Evolutionary conservation across 2,329 filamentous ascomycete genomes (phyloP), one percentile per base, ranked within the genome.

Genomic region (Arthrinium phaeospermum): DNA sequence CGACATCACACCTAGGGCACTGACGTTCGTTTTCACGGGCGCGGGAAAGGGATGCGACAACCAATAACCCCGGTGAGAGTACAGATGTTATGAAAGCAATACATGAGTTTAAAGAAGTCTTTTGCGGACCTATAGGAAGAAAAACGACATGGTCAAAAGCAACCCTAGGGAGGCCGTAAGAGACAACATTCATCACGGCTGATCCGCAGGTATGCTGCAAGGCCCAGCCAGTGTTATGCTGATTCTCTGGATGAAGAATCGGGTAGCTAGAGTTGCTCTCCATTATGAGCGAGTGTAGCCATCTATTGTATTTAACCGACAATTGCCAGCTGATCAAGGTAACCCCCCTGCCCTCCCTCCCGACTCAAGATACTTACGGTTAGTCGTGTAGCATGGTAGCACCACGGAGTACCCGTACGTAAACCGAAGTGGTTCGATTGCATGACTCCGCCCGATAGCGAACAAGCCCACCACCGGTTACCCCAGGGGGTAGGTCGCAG

Each of bases 1-100:
- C 68, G 71, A 70, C 71, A 72, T 72, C 30, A 61, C 53, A 61
- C 53, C n/a, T n/a, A 45, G 6, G 24, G 14, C 14, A 5, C 24
- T 53, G 30, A 14, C 22, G 30, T 12, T 37, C 3, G n/a, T 67
- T 3, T 22, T n/a, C 30, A 67, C 34, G 61, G 5, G 16, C n/a
- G n/a, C 5, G 44, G 44, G 16, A 3, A 44, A 44, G 16, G 7
- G 61, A n/a, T 34, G 30, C n/a, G 5, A 19, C 61, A 14, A 67
- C 61, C 34, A 44, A 24, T 34, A 7, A 44, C 61, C 41, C 41
- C 61, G 10, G 12, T 4, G 10, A 24, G 19, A 5, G 51, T 16
- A 16, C 51, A 67, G 64, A 19, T 19, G 16, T 27, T 14, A 67
- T 2, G 64, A n/a, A n/a, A n/a, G 24, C 4, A 4, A n/a, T 12